Evolutionary conservation across 2,329 filamentous ascomycete genomes (phyloP), one percentile per base, ranked within the genome.

Genomic region (Graphiopsis chlorocephala): DNA sequence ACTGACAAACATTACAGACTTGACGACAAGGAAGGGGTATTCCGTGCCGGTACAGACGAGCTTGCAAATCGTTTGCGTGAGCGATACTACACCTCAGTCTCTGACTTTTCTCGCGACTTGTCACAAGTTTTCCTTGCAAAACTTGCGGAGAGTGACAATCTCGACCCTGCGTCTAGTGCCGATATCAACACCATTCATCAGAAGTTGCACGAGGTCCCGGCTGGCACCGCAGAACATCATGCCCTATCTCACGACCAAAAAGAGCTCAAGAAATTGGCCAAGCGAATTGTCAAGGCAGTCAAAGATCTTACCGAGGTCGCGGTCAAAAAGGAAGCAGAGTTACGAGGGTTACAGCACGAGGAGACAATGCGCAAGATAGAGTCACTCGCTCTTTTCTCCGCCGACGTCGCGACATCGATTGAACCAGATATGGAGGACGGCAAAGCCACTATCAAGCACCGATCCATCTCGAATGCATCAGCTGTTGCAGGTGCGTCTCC

Each of bases 241-340:
- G 75, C 75, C 7, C 71, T 83, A 56, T 79, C 76, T 1, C 69
- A 83, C 11, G 92, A 96, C 71, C 87, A 92, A 66, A 90, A 91
- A 65, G 91, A 96, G 70, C 88, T 90, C 67, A 90, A 91, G 72
- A 90, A 90, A 70, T 81, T 96, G n/a, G 92, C 91, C 26, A 97
- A 96, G 78, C 87, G 93, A 28, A 96, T 97, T 67, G 85, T 96
- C 69, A 96, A 92, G 75, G 87, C 88, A 0, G 85, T 96, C 33
- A 91, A 96, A 75, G 88, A 90, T 15, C 84, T 88, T 52, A 81
- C 97, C 3, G 90, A 97, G 75, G 84, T 86, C 63, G 92, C 92
- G 0, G 79, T 93, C 55, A 85, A 85, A 61, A 91, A 91, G 63
- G 94, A 98, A 76, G 88, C 91, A n/a, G 91, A 95, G 66, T 83